A percentile compares a stretch with the other conserved stretches of the same genome.
These are phyloP conservation scores for Talaromyces sp. DNA, from an alignment of 2,329 filamentous ascomycete genomes.

Conservation along the genomic window DNA sequence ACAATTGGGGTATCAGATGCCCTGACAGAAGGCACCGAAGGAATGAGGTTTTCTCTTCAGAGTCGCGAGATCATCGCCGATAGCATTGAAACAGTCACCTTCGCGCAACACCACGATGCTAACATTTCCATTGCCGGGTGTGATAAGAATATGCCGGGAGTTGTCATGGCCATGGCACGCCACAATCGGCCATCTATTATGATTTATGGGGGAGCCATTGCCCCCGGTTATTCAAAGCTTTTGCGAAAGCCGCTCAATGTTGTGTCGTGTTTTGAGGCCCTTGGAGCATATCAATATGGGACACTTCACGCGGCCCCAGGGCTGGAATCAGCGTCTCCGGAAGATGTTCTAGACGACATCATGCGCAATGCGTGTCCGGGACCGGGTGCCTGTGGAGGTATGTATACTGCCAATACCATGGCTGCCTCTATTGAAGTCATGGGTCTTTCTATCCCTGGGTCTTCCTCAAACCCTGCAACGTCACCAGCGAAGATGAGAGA, in stretches of 20 bases:
- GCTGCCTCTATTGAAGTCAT: slow-evolving; percentile 67
- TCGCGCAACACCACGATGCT: slow-evolving; percentile 96
- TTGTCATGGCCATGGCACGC: slow-evolving; percentile 87
- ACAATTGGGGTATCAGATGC: slow-evolving; percentile 96
- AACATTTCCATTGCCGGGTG: slow-evolving; percentile 96
- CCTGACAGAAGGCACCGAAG: slow-evolving; percentile 96
- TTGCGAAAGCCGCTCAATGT: slow-evolving; percentile 70
- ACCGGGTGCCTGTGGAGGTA: slow-evolving; percentile 77
- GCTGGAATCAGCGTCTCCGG: slow-evolving; percentile 39
- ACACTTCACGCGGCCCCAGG: slow-evolving; percentile 87
- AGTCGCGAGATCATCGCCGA: slow-evolving; percentile 96
- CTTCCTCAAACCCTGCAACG: slow-evolving; percentile 74
- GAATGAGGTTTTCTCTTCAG: slow-evolving; percentile 94
- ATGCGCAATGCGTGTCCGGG: slow-evolving; percentile 88
- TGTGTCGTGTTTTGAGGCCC: slow-evolving; percentile 95
- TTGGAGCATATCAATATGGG: slow-evolving; percentile 88
- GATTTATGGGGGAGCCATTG: slow-evolving; percentile 95
- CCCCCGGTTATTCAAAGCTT: slow-evolving; percentile 79
- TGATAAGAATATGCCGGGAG: slow-evolving; percentile 99
- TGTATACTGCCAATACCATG: slow-evolving; percentile 77
- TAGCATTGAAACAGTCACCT: slow-evolving; percentile 98
- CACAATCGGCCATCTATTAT: slow-evolving; percentile 93
- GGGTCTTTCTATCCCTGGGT: slow-evolving; percentile 76
- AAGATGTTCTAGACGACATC: slow-evolving; percentile 56
- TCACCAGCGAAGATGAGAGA: slow-evolving; percentile 67